These are phyloP conservation scores for Cyanidiococcus yangmingshanensis DNA, from an alignment of 23 red algal genomes.

Conservation along the genomic window DNA sequence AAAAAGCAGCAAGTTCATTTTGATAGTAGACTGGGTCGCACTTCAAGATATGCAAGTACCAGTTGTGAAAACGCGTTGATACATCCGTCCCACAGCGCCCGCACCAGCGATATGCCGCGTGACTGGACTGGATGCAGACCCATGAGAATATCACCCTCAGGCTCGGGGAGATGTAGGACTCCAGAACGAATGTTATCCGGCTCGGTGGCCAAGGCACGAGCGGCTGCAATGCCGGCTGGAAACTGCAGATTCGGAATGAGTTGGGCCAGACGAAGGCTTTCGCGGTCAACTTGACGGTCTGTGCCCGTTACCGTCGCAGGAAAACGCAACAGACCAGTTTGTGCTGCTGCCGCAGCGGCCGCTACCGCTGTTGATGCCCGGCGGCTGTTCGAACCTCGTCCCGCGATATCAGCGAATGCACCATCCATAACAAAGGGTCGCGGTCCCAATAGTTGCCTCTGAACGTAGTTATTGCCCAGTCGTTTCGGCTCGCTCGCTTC, in stretches of 20 bases:
- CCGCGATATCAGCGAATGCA: background rate
- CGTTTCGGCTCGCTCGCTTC: background rate
- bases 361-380: background rate
- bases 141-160: conserved; percentile 3
- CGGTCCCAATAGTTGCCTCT: background rate
- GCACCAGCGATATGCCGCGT: conserved; percentile 13
- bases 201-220: background rate
- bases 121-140: background rate
- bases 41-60: conserved; percentile 18
- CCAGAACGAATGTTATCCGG: background rate
- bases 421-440: background rate
- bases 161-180: background rate
- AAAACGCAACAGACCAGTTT: background rate
- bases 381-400: background rate
- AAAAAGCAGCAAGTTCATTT: conserved; percentile 3
- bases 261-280: background rate
- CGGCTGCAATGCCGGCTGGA: background rate
- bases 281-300: background rate
- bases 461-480: background rate
- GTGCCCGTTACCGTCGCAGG: background rate
- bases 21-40: conserved; percentile 6
- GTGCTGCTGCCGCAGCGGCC: background rate
- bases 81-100: conserved; percentile 16
- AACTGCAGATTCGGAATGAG: background rate
- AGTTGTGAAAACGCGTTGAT: conserved; percentile 16